Evolutionary conservation across 306 rosid genomes (phyloP), one percentile per base, ranked within the genome.

Genomic region (Casuarina cunninghamiana): DNA sequence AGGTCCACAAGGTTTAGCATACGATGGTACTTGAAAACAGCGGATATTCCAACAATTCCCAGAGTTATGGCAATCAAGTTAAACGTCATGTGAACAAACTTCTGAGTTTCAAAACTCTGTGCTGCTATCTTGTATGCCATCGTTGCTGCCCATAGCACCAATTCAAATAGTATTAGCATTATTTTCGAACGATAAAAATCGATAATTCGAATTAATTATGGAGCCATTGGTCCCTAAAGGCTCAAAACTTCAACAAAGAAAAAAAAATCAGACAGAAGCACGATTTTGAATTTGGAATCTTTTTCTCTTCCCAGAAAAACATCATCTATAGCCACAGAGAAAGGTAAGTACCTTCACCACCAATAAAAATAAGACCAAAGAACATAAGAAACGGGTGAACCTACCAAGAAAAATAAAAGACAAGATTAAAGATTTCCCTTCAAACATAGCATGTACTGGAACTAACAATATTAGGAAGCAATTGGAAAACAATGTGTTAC

Each of bases 311-410:
- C 26, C 26, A 21, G 26, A 21, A 21, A 21, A 21, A 21, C 26
- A 21, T 15, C 57, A 16, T 10, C 15, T 15, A 13, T 10, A 50
- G 13, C 4, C 16, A 15, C 26, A 19, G 66, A 3, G 10, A 71
- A 3, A 42, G 49, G 32, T 12, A 43, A 68, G 32, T 82, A 94
- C 97, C 97, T 90, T 94, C 88, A 49, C 97, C 98, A 54, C 79
- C 78, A 74, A 88, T 66, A 82, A 92, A 87, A 74, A 92, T 80
- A 65, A 87, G 88, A 1, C 97, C 92, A 54, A 83, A 61, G 79
- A 88, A 84, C 98, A 92, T 94, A 76, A 94, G 70, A 79, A 94
- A 85, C 38, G 98, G 97, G 78, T 94, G 98, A 72, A 86, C 96
- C 98, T 94, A 89, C 75, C 66, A 0, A 57, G 57, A 3, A 69